These are phyloP conservation scores for Henckelia pumila DNA, from an alignment of 257 asterid species.

Conservation along the genomic window DNA sequence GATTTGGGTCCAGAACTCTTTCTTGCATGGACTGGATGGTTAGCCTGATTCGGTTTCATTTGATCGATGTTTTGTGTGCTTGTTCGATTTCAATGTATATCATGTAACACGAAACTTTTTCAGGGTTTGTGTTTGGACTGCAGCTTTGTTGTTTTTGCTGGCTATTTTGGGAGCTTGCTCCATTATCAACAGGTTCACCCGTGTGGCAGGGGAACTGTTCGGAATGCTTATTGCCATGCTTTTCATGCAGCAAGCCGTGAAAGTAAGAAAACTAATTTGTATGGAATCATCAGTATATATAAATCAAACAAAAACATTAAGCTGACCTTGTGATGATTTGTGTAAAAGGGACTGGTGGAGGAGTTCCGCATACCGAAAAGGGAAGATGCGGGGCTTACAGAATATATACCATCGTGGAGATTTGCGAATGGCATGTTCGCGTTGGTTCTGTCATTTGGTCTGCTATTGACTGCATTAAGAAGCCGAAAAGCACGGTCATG, in stretches of 20 bases:
- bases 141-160: conserved; percentile 66
- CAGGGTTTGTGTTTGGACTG: conserved; percentile 99
- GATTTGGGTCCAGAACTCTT: conserved; percentile 75
- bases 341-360: conserved; percentile 70
- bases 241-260: conserved; percentile 92
- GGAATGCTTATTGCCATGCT: conserved; percentile 98
- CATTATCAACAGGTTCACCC: conserved; percentile 88
- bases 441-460: conserved; percentile 75
- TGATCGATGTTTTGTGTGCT: background rate
- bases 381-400: conserved; percentile 39
- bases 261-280: conserved; percentile 36
- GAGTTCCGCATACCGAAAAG: conserved; percentile 79
- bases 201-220: conserved; percentile 86
- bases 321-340: conserved; percentile 3
- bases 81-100: conserved; percentile 1
- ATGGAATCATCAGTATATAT: background rate
- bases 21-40: conserved; percentile 98
- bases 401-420: conserved; percentile 74
- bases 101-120: background rate
- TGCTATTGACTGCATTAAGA: conserved; percentile 63
- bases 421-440: conserved; percentile 92
- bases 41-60: conserved; percentile 20
- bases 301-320: background rate
- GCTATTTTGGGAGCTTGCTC: conserved; percentile 93
- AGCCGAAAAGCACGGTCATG: conserved; percentile 91